These are phyloP conservation scores for Neurospora sp. DNA, from an alignment of 495 filamentous ascomycete genomes.

Conservation along the genomic window DNA sequence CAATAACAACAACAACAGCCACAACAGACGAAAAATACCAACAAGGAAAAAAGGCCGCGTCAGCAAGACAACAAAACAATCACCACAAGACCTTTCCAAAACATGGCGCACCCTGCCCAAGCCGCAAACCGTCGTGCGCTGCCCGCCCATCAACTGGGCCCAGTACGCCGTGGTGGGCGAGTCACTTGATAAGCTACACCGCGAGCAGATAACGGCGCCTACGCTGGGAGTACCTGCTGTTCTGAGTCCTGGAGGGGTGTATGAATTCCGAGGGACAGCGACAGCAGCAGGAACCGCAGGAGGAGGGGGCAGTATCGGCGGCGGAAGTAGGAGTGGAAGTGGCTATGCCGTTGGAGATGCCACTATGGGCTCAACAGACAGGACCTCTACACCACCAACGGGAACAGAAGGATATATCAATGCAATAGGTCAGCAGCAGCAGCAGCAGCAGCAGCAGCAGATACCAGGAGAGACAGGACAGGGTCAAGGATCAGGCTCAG, in stretches of 20 bases:
- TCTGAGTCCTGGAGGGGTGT: conserved; percentile 28
- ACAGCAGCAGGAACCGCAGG: background rate
- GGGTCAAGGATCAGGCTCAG: background rate
- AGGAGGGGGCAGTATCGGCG: background rate
- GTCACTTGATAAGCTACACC: conserved; percentile 70
- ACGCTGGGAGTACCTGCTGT: conserved; percentile 41
- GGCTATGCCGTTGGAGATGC: background rate
- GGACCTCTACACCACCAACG: background rate
- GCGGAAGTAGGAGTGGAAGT: background rate
- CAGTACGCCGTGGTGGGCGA: conserved; percentile 80
- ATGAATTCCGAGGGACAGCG: conserved; percentile 29
- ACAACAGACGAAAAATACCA: conserved; percentile 1
- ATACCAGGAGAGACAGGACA: background rate
- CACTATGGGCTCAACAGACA: background rate
- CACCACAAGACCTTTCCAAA: background rate
- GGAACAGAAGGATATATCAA: background rate
- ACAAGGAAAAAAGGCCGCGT: background rate
- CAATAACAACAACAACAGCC: background rate
- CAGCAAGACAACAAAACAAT: background rate
- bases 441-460: background rate
- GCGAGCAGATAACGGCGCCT: conserved; percentile 61
- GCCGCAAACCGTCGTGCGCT: conserved; percentile 74
- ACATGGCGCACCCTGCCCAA: conserved; percentile 48
- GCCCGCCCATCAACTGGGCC: conserved; percentile 81
- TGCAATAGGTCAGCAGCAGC: background rate